Evolutionary conservation across 116 monocot species (phyloP), one percentile per base, ranked within the genome.

Genomic region (Phalaenopsis hybrid): DNA sequence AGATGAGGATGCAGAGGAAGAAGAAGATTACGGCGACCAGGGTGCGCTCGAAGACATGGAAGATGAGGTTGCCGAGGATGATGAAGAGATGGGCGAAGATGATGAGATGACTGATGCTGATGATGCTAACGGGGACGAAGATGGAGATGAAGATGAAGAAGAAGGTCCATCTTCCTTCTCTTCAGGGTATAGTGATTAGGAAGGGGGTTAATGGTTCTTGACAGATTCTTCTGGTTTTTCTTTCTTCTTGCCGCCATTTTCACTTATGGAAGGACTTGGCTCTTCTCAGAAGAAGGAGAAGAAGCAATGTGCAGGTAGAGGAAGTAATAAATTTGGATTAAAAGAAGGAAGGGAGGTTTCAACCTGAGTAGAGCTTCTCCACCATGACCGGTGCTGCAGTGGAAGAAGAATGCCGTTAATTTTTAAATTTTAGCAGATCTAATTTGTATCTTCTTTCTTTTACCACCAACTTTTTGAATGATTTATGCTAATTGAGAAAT

Each of bases 181-280:
- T 16, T 93, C 93, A 41, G 94, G 88, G 8, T 94, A 91, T 81
- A 91, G 94, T 85, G 94, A 89, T 49, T 81, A 79, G 23, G 25
- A 65, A 31, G 65, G 20, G 9, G 23, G 65, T 65, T 9, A 25
- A 65, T 65, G 65, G 25, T 65, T 5, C 9, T 7, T 8, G 25
- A 65, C n/a, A 23, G 4, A 65, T 21, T 65, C 65, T 65, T 65
- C 23, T 21, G 65, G 21, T 65, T 65, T 23, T 65, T 5, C 17
- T 65, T 65, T 65, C 65, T 8, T 65, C 65, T 25, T 65, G 65
- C 65, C 23, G 65, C 65, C 25, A 25, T 65, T 9, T 25, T 65
- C 65, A 65, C 21, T 65, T 65, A 65, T 13, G 15, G 52, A 52
- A 52, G 52, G 15, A 52, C 11, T 12, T 52, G 49, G 10, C 12